phyloP scores from a whole-genome alignment of 345 rosid genomes.

The Rhodamnia argentea region DNA sequence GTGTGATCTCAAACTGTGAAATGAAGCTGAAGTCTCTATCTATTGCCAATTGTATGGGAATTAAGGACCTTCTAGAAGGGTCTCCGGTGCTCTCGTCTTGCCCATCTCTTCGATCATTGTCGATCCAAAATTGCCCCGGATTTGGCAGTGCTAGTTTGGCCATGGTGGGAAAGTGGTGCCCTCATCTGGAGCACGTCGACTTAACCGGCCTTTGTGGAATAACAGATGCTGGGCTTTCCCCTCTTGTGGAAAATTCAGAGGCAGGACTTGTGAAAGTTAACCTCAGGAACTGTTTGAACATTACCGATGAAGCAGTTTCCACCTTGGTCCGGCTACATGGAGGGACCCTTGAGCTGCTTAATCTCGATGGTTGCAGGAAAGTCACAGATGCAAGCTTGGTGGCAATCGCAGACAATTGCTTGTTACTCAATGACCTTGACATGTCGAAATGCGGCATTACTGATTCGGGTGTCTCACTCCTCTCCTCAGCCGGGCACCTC shows the following conservation, averaged over 20 bases:
- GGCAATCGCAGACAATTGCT: conserved; percentile 42
- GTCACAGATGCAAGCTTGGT: conserved; percentile 56
- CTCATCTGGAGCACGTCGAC: conserved; percentile 54
- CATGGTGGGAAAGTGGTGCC: conserved; percentile 46
- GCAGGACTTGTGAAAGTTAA: conserved; percentile 56
- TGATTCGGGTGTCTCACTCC: conserved; percentile 38
- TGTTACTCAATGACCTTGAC: conserved; percentile 49
- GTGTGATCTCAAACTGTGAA: conserved; percentile 34
- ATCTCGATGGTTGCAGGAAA: conserved; percentile 59
- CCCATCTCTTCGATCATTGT: conserved; percentile 37
- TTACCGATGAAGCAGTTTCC: conserved; percentile 40
- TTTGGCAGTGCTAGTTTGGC: conserved; percentile 50
- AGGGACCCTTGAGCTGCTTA: conserved; percentile 47
- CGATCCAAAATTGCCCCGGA: conserved; percentile 60
- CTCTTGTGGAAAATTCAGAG: conserved; percentile 32
- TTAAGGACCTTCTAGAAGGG: conserved; percentile 31
- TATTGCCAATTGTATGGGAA: conserved; percentile 53
- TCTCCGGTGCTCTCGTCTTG: conserved; percentile 18
- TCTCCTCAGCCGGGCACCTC: conserved; percentile 36
- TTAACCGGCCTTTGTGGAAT: conserved; percentile 45
- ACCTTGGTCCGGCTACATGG: conserved; percentile 41
- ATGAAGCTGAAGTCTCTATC: conserved; percentile 42
- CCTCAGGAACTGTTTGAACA: conserved; percentile 47
- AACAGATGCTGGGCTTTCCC: conserved; percentile 53
- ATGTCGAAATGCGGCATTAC: conserved; percentile 42